Base-by-base conservation (phyloP, 257 asterid species). In the Anisodus acutangulus region DNA sequence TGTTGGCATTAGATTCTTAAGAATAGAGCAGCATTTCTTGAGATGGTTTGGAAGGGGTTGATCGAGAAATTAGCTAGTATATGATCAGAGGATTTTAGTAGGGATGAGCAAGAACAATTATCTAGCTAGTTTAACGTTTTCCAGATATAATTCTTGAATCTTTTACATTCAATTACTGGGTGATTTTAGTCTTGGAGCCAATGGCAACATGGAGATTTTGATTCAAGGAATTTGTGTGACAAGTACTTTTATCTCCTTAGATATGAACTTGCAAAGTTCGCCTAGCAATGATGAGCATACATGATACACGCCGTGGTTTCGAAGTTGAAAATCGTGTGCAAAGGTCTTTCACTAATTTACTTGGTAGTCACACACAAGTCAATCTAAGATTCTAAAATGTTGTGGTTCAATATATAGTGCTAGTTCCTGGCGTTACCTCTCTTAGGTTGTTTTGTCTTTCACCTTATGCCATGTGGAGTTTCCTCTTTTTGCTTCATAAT, bases 291-390 rank as follows among this genome's bases (percentile, higher is more conserved):
- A 74, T 6, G 22, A 13, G 60, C 81, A 51, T 22, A 74, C 45
- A 22, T 74, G 80, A 72, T 1, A 11, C 81, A 74, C 12, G 2
- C 11, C 0, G 12, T 49, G 41, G 39, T 19, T n/a, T 6, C 60
- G 1, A 72, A 72, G 80, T 47, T 72, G 60, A 11, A 72, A 72
- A 47, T 72, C 39, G 19, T 72, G 59, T 47, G 19, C n/a, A n/a
- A 10, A 63, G 47, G 22, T 12, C 45, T 3, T 51, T 9, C 63
- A 22, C 81, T 51, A 3, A 76, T 49, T 19, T 53, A 51, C 63
- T 76, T 51, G 45, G 63, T 51, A 49, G 62, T 26, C 19, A 26
- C 62, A 5, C 81, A 22, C 45, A 11, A 22, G 57, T 45, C 79
- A n/a, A 51, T 22, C 12, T 26, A 76, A 49, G 63, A 26, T 26